phyloP scores from a whole-genome alignment of 2,329 filamentous ascomycete genomes.

The Alternaria longipes region DNA sequence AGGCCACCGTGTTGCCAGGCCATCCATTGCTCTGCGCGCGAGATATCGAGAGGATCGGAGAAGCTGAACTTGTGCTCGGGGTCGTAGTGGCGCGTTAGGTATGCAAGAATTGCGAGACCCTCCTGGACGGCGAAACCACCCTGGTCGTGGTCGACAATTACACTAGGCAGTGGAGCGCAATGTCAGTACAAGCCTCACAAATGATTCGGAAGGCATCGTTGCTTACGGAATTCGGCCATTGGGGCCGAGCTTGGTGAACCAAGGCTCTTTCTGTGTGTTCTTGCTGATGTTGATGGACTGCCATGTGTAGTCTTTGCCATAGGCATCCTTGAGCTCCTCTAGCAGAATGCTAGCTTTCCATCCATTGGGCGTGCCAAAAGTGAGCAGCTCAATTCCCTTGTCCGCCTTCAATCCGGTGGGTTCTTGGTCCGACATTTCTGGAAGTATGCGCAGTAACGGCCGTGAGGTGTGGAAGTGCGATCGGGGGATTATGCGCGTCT shows the following conservation, averaged over 20 bases:
- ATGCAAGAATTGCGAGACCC: conserved; percentile 55
- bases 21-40: conserved; percentile 67
- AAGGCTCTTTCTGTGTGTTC: conserved; percentile 73
- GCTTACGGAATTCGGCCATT: conserved; percentile 69
- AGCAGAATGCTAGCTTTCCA: conserved; percentile 69
- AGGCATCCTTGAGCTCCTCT: conserved; percentile 72
- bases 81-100: conserved; percentile 58
- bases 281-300: conserved; percentile 66
- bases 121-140: conserved; percentile 63
- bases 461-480: conserved; percentile 34
- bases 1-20: conserved; percentile 64
- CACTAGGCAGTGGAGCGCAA: conserved; percentile 33
- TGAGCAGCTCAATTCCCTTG: conserved; percentile 72
- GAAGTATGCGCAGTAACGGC: conserved; percentile 24
- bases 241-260: conserved; percentile 70
- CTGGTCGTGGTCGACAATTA: conserved; percentile 72
- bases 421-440: conserved; percentile 44
- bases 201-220: neutral
- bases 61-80: conserved; percentile 58
- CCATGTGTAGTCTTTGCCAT: conserved; percentile 66
- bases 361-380: conserved; percentile 60
- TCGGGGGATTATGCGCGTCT: conserved; percentile 17
- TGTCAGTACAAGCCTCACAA: neutral
- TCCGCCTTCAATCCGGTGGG: conserved; percentile 68
- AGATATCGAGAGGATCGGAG: conserved; percentile 58